Percentiles rank a stretch among this genome's conserved stretches.
Conservation (phyloP, 495 filamentous ascomycete species). For the Lepidopterella palustris region DNA sequence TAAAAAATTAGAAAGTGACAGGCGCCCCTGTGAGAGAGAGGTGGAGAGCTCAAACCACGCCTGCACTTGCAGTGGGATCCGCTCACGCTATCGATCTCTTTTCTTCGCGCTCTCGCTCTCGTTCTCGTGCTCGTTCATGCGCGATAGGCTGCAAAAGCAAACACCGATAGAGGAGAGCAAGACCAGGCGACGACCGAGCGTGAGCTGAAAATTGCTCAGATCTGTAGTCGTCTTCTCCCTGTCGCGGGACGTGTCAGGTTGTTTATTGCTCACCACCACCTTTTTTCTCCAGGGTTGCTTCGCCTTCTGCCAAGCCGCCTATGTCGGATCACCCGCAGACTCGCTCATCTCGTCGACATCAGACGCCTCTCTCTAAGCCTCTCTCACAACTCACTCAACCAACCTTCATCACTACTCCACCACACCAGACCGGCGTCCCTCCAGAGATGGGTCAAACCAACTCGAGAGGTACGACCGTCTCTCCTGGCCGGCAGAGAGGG, state of each 20-base stretch:
- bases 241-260: background rate
- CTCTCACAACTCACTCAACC: background rate
- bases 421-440: conserved; percentile 1
- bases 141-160: too few relatives aligned
- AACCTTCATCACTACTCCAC: conserved; percentile 3
- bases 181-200: background rate
- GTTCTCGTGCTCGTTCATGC: background rate
- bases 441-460: conserved; percentile 25
- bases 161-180: too few relatives aligned
- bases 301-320: background rate
- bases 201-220: background rate
- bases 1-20: background rate
- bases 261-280: background rate
- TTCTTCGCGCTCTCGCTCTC: background rate
- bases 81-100: background rate
- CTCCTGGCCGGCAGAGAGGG: conserved; percentile 5
- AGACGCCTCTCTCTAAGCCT: background rate
- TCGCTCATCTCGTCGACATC: background rate
- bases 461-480: conserved; percentile 22
- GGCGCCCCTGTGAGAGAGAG: too few relatives aligned
- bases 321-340: background rate
- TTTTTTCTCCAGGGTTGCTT: too few relatives aligned
- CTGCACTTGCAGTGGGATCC: background rate
- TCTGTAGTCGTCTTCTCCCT: too few relatives aligned
- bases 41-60: too few relatives aligned